These are phyloP conservation scores for Apodospora peruviana DNA, from an alignment of 495 filamentous ascomycete species.

Conservation along the genomic window DNA sequence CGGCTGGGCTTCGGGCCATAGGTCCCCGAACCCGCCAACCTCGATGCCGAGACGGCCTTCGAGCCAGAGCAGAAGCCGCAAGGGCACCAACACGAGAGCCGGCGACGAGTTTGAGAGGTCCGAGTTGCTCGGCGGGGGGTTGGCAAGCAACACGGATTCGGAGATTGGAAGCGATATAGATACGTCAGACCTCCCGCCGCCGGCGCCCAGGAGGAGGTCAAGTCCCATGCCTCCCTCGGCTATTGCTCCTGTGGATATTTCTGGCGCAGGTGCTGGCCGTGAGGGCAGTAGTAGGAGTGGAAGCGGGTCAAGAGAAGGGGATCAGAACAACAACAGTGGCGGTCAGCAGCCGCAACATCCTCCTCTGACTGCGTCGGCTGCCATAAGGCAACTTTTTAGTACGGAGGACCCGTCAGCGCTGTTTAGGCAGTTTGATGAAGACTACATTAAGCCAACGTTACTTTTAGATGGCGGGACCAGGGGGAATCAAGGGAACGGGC, in stretches of 20 bases:
- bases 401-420: constrained; percentile 84
- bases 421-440: constrained; percentile 92
- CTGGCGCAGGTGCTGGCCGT: constrained; percentile 14
- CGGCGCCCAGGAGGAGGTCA: constrained; percentile 44
- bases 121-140: constrained; percentile 54
- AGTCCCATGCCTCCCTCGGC: constrained; percentile 43
- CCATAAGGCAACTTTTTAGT: constrained; percentile 59
- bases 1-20: constrained; percentile 51
- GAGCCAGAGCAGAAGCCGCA: constrained; percentile 40
- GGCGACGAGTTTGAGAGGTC: constrained; percentile 53
- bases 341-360: constrained; percentile 22
- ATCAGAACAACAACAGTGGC: constrained; percentile 14
- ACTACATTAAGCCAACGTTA: constrained; percentile 91
- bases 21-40: constrained; percentile 35
- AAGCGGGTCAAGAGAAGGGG: background rate
- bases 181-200: constrained; percentile 55
- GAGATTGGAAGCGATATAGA: constrained; percentile 60
- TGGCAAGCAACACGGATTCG: constrained; percentile 58
- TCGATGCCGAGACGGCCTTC: constrained; percentile 19
- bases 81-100: constrained; percentile 25
- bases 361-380: constrained; percentile 63
- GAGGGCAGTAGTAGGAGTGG: constrained; percentile 16
- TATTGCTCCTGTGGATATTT: too few species aligned
- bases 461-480: constrained; percentile 61
- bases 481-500: constrained; percentile 15